phyloP scores from a whole-genome alignment of 140 eudicot genomes.

The Erigeron philadelphicus region DNA sequence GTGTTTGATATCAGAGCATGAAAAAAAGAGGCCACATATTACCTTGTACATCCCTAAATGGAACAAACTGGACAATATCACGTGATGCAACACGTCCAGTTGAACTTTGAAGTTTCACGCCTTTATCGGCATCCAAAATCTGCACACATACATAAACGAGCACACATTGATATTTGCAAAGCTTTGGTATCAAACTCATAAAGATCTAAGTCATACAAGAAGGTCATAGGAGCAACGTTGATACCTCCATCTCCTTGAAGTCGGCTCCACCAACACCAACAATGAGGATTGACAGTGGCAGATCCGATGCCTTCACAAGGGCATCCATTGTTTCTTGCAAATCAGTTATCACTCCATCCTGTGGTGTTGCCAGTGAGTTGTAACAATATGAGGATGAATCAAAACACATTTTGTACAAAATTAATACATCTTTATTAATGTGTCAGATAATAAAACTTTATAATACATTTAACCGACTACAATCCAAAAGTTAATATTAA shows the following conservation, averaged over 20 bases:
- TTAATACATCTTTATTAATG: no score
- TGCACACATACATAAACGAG: constrained; percentile 24
- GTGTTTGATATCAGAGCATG: background rate
- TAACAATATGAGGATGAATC: background rate
- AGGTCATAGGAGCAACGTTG: constrained; percentile 1
- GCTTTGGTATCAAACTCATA: background rate
- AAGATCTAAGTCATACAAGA: constrained; percentile 3
- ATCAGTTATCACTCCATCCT: constrained; percentile 98
- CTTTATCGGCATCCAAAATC: constrained; percentile 87
- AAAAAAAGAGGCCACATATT: background rate
- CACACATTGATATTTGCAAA: background rate
- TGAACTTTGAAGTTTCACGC: constrained; percentile 76
- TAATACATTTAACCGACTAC: no score
- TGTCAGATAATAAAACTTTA: no score
- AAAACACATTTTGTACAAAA: no score
- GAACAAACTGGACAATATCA: constrained; percentile 93
- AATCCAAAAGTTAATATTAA: no score
- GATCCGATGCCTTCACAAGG: constrained; percentile 82
- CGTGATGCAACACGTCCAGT: constrained; percentile 83
- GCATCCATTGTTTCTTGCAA: constrained; percentile 95
- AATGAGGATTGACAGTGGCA: constrained; percentile 84
- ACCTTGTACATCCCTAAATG: constrained; percentile 85
- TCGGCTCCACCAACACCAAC: constrained; percentile 99
- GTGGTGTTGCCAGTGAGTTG: constrained; percentile 12
- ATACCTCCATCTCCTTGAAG: constrained; percentile 95